Conservation (phyloP, 371 early-diverging fungal genomes). For the Mucor sp. region DNA sequence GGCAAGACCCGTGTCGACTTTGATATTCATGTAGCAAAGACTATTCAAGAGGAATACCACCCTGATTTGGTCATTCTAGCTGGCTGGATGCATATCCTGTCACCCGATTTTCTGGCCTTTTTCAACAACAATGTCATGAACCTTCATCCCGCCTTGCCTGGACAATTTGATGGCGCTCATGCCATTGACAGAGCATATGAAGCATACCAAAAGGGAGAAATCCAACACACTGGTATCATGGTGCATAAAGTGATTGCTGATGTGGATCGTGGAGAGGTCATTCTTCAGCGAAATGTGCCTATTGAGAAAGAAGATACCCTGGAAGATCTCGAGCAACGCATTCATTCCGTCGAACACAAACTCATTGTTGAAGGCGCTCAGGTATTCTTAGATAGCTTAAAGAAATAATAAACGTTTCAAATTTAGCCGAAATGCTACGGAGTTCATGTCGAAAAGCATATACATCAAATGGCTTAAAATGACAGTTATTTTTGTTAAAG, state of each 20-base stretch:
- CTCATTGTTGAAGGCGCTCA: constrained; percentile 76
- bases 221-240: constrained; percentile 92
- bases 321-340: constrained; percentile 80
- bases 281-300: constrained; percentile 76
- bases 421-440: too few relatives aligned
- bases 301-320: constrained; percentile 79
- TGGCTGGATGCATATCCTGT: constrained; percentile 97
- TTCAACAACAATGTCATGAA: constrained; percentile 77
- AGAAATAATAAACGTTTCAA: too few relatives aligned
- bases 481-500: too few relatives aligned
- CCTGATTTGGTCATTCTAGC: constrained; percentile 91
- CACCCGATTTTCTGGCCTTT: constrained; percentile 81
- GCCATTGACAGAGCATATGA: constrained; percentile 93
- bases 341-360: constrained; percentile 87
- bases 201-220: constrained; percentile 77
- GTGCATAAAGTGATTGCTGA: constrained; percentile 95
- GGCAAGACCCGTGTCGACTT: constrained; percentile 86
- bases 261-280: constrained; percentile 91
- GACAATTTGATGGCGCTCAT: constrained; percentile 92
- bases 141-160: constrained; percentile 95
- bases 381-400: constrained; percentile 33
- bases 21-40: constrained; percentile 81
- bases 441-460: too few relatives aligned
- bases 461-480: too few relatives aligned
- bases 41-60: constrained; percentile 56